Base-by-base conservation (phyloP, 352 stramenopile genomes). In the Phytopythium mirpurense region DNA sequence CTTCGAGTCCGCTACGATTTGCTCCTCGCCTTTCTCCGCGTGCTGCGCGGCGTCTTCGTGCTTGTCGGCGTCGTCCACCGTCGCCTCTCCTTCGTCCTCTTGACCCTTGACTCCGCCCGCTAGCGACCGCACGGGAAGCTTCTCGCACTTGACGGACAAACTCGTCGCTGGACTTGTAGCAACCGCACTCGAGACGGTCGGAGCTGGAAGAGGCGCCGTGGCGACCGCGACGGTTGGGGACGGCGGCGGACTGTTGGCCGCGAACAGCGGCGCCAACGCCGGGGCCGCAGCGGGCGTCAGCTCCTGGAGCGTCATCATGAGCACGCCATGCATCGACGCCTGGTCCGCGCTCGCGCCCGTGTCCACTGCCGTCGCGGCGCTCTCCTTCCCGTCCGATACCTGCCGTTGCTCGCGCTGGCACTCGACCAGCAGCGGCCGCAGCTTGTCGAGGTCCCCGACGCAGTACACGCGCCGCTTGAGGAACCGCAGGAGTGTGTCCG, bases 251-350 rank as follows among this genome's bases (percentile, higher is more conserved):
- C 44, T 50, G 34, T 4, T 54, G 12, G 21, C 23, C 14, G 32
- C 9, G 47, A 54, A 54, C 21, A 54, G 47, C 2, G 47, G 32
- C 21, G 47, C 31, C 12, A 54, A 12, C 21, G 32, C 47, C 3
- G 47, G 32, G 1, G 47, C 7, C 16, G 21, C 19, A 10, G 23
- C 41, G 5, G 41, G 41, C 41, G 14, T 47, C 34, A 54, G 14
- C 14, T 31, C 15, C 23, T 54, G 47, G 1, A 54, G 11, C 32
- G 32, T 54, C 32, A 54, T 24, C 47, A 54, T 54, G 5, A 54
- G 47, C 23, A 54, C 32, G 11, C 5, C 5, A 32, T 32, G 9
- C 29, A 32, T 32, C 29, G 37, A 5, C 4, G 21, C 12, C 40
- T 27, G 21, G 11, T 45, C 11, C 3, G 1, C 21, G 5, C 18